Conservation (phyloP, 192 early-diverging fungal genomes). For the Entomortierella beljakovae region DNA sequence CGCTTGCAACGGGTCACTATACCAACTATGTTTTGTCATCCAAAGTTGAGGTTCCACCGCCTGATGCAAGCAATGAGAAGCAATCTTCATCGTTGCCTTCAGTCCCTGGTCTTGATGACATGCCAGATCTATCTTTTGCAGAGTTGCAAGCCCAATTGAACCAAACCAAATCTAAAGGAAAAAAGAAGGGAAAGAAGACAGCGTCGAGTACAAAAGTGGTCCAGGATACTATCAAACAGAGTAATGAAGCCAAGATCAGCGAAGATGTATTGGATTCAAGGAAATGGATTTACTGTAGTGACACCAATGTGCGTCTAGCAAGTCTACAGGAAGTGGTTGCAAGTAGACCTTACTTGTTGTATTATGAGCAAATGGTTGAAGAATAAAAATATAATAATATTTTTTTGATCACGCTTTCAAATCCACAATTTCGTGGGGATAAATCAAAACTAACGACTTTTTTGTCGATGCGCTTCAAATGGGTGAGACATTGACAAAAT, state of each 20-base stretch:
- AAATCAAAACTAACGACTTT: too few species aligned
- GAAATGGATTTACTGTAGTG: conserved; percentile 58
- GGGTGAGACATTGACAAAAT: too few species aligned
- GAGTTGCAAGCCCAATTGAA: conserved; percentile 19
- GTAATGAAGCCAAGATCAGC: not conserved
- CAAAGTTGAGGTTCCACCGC: conserved; percentile 29
- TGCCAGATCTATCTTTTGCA: conserved; percentile 33
- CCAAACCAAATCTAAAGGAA: conserved; percentile 14
- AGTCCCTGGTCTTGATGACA: not conserved
- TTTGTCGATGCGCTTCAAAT: too few species aligned
- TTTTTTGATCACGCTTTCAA: too few species aligned
- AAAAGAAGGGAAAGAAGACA: conserved; percentile 8
- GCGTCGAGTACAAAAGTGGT: not conserved
- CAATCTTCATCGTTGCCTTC: not conserved
- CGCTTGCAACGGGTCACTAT: conserved; percentile 57
- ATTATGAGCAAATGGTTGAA: conserved; percentile 42
- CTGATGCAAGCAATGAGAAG: not conserved
- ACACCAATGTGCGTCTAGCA: conserved; percentile 42
- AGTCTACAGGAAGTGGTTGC: conserved; percentile 47
- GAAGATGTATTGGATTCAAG: conserved; percentile 9
- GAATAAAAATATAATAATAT: not conserved
- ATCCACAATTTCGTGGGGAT: too few species aligned
- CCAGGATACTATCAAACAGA: not conserved
- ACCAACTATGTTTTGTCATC: conserved; percentile 52
- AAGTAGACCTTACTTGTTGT: conserved; percentile 54